Evolutionary conservation across 2,329 filamentous ascomycete genomes (phyloP), one percentile per base, ranked within the genome.

Genomic region (Paecilomyces niveus): DNA sequence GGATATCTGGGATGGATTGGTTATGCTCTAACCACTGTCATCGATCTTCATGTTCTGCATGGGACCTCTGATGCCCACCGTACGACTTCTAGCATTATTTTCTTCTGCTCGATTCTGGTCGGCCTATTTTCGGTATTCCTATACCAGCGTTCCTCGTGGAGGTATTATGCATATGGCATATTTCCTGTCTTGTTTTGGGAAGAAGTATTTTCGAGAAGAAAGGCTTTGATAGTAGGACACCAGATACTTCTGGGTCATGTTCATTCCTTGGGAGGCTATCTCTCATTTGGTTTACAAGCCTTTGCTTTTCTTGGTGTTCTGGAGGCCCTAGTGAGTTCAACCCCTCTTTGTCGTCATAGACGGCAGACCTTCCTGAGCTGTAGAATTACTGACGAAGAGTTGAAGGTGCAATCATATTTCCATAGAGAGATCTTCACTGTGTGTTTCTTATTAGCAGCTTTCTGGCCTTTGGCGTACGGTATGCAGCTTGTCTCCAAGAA

Each of bases 181-280:
- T 99, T 99, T 73, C 94, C 94, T 0, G 86, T 96, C 2, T 83
- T 90, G 58, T 97, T 99, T 77, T 99, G 94, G 94, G 93, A 97
- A 73, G 92, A 97, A 68, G 90, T 97, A 0, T 93, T 88, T 73
- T 89, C 90, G 2, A 85, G 89, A 29, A 83, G 92, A 58, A 80
- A 82, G 53, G 89, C 89, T 50, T 73, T 97, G 11, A 68, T 76
- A 5, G 82, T 86, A 61, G 92, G 92, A 2, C 80, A 83, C 55
- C 82, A 81, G 62, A 80, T 84, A 54, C 77, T 97, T 8, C 86
- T 96, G 63, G 81, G 84, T 0, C 83, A 92, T 64, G 76, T 92
- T 50, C 79, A 82, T 57, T 86, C 87, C 0, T 76, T 82, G 29
- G 77, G 81, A 22, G 84, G 83, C 26, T 74, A 83, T 31, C 63